Evolutionary conservation across 768 basidiomycete species (phyloP).

Genomic region (Galerina sulciceps): DNA sequence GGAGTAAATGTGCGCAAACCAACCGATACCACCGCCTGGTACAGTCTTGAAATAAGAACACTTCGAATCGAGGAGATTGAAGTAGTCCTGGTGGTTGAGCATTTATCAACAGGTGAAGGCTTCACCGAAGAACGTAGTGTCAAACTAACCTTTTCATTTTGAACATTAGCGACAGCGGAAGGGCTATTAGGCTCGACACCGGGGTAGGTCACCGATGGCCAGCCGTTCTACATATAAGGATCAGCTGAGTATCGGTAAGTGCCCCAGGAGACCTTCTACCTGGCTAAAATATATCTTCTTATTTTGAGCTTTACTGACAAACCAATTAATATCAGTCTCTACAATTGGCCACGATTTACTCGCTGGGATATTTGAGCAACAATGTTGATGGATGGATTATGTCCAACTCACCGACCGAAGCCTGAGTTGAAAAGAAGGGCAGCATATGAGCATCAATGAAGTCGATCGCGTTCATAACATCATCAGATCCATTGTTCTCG

Average conservation of each 20-base stretch:
- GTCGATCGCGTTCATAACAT: conserved; percentile 63
- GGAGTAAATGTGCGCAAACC: conserved; percentile 84
- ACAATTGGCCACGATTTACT: conserved; percentile 68
- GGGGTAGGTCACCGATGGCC: conserved; percentile 68
- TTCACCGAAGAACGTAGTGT: not conserved
- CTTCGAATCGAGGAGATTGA: conserved; percentile 60
- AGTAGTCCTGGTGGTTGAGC: conserved; percentile 56
- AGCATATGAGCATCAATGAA: conserved; percentile 72
- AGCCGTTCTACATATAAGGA: conserved; percentile 62
- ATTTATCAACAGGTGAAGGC: not conserved
- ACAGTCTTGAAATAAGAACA: conserved; percentile 66
- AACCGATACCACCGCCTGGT: conserved; percentile 68
- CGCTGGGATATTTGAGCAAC: conserved; percentile 35
- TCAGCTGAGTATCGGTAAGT: not conserved
- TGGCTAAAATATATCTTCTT: conserved; percentile 81
- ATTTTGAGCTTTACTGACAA: conserved; percentile 60
- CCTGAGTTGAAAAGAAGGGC: conserved; percentile 65
- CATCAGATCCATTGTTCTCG: conserved; percentile 55
- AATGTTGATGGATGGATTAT: not conserved
- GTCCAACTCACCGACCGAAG: conserved; percentile 52
- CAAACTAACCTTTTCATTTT: conserved; percentile 60
- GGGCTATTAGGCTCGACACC: conserved; percentile 71
- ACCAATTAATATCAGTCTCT: conserved; percentile 64
- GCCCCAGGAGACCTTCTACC: conserved; percentile 35
- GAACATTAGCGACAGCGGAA: conserved; percentile 59